Percentiles rank a stretch among this genome's conserved stretches.
phyloP scores from a whole-genome alignment of 257 asterid species.

The Jacaranda copaia region DNA sequence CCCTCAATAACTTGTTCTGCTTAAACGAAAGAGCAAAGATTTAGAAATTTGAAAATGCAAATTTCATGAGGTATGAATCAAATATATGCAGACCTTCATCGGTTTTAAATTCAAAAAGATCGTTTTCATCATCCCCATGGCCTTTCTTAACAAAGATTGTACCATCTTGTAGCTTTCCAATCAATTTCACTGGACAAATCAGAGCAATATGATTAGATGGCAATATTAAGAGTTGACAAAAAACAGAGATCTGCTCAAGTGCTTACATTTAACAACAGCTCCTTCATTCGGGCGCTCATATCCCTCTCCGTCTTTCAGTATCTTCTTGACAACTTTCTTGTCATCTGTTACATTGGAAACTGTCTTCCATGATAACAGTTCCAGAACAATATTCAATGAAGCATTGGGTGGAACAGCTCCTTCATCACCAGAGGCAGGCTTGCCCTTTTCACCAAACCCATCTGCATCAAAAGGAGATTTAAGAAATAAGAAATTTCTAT shows the following conservation, averaged over 20 bases:
- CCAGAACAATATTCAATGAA: conserved; percentile 46
- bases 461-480: conserved; percentile 41
- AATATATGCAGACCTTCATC: conserved; percentile 53
- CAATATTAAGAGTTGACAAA: neutral
- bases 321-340: conserved; percentile 57
- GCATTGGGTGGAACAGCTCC: conserved; percentile 64
- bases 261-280: conserved; percentile 55
- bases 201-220: neutral
- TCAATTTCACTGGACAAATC: conserved; percentile 52
- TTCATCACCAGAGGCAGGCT: conserved; percentile 48
- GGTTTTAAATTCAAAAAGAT: conserved; percentile 56
- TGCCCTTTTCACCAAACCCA: conserved; percentile 72
- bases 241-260: neutral
- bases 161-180: conserved; percentile 64
- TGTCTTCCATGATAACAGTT: conserved; percentile 62
- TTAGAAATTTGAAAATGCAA: neutral
- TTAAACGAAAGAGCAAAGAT: neutral
- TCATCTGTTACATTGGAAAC: conserved; percentile 57
- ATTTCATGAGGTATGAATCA: neutral
- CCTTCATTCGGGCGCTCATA: conserved; percentile 64
- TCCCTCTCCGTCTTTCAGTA: conserved; percentile 64
- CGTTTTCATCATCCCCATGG: conserved; percentile 43
- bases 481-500: neutral
- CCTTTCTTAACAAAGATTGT: conserved; percentile 57
- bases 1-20: conserved; percentile 70